Evolutionary conservation across 257 asterid species (phyloP).

Genomic region (Solanum tacnaense): DNA sequence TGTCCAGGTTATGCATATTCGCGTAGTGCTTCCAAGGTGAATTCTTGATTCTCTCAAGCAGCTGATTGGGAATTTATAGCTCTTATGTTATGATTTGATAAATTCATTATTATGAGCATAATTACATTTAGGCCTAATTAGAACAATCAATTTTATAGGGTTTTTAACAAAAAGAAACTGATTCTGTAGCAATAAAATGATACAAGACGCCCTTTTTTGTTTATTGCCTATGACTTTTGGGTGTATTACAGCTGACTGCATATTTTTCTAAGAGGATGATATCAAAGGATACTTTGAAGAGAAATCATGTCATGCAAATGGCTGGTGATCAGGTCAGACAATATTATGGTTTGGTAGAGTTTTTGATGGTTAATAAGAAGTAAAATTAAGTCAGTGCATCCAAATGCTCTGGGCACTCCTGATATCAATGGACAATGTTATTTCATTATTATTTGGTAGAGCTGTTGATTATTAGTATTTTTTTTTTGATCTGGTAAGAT

Average conservation of each 20-base stretch:
- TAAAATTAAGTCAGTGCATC: not conserved
- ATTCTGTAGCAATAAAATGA: not conserved
- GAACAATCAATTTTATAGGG: not conserved
- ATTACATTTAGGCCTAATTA: not conserved
- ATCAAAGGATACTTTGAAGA: conserved; percentile 51
- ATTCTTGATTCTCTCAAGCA: not conserved
- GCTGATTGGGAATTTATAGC: not conserved
- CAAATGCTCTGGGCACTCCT: not conserved
- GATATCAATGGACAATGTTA: not conserved
- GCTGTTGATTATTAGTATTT: not conserved
- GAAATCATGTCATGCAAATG: conserved; percentile 65
- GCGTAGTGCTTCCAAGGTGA: not conserved
- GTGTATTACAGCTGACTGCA: conserved; percentile 35
- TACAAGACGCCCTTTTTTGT: not conserved
- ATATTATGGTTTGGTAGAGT: not conserved
- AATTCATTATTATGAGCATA: not conserved
- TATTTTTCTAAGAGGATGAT: conserved; percentile 72
- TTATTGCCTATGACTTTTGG: not conserved
- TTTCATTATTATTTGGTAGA: not conserved
- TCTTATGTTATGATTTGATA: not conserved
- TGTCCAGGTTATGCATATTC: not conserved
- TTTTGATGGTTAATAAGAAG: not conserved
- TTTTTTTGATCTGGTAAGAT: not conserved
- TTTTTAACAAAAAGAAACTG: not conserved
- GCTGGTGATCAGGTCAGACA: conserved; percentile 42